A percentile compares a stretch with the other conserved stretches of the same genome.
These are phyloP conservation scores for Tricholoma sp. DNA, from an alignment of 768 basidiomycete species.

Conservation along the genomic window DNA sequence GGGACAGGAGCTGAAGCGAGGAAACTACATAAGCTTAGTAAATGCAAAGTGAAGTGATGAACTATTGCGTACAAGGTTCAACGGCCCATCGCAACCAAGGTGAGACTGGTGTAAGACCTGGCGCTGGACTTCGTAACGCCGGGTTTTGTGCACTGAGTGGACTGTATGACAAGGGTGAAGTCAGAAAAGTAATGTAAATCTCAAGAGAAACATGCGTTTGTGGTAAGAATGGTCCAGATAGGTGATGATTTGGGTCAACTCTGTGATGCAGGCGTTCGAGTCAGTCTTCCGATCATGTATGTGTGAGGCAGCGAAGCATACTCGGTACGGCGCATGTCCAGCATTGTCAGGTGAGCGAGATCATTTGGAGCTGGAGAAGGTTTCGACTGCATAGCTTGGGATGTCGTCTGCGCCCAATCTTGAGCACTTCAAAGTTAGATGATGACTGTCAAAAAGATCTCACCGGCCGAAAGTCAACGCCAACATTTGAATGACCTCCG, in stretches of 20 bases:
- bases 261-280: slow-evolving; percentile 30
- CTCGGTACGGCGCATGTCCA: too few species aligned
- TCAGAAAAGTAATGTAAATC: background rate
- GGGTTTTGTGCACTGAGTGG: slow-evolving; percentile 35
- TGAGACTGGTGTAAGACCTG: slow-evolving; percentile 20
- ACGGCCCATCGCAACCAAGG: slow-evolving; percentile 68
- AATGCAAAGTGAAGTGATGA: background rate
- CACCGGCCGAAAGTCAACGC: too few species aligned
- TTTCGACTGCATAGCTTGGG: too few species aligned
- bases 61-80: slow-evolving; percentile 52
- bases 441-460: too few species aligned
- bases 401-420: too few species aligned
- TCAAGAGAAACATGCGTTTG: slow-evolving; percentile 45
- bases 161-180: slow-evolving; percentile 20
- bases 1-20: slow-evolving; percentile 60
- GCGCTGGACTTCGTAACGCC: slow-evolving; percentile 26
- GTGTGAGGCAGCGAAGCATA: too few species aligned
- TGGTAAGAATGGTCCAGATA: slow-evolving; percentile 56
- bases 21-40: slow-evolving; percentile 34
- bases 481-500: too few species aligned
- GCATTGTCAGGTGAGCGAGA: too few species aligned
- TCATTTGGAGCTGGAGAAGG: too few species aligned
- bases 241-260: slow-evolving; percentile 53
- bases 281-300: too few species aligned
- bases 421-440: too few species aligned